phyloP scores from a whole-genome alignment of 73 alveolate genomes.

The Breviolum minutum region DNA sequence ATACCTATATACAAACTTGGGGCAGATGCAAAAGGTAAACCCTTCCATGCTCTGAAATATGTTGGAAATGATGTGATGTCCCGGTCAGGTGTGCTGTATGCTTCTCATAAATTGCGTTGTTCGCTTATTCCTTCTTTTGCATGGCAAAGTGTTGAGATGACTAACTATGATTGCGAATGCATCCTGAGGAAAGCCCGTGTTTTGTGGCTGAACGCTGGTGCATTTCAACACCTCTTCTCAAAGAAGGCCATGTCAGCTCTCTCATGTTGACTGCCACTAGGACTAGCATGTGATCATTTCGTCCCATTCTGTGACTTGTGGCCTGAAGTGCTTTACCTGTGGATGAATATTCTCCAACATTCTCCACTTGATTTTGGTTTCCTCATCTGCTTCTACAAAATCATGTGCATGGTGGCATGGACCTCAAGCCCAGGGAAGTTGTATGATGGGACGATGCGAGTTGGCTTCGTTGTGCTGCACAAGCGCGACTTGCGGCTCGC shows the following conservation, averaged over 20 bases:
- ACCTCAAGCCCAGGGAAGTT: constrained; percentile 30
- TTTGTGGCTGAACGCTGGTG: constrained; percentile 95
- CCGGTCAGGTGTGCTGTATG: too few relatives aligned
- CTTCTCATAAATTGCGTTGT: too few relatives aligned
- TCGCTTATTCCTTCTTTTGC: too few relatives aligned
- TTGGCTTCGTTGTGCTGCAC: constrained; percentile 77
- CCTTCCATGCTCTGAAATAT: too few relatives aligned
- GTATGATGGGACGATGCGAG: constrained; percentile 90
- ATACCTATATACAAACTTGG: too few relatives aligned
- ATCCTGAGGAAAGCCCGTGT: constrained; percentile 59
- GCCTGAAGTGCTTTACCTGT: not conserved
- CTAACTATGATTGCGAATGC: too few relatives aligned
- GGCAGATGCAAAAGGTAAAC: too few relatives aligned
- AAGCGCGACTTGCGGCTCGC: constrained; percentile 36
- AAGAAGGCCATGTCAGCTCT: not conserved
- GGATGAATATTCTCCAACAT: not conserved
- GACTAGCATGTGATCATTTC: too few relatives aligned
- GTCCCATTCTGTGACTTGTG: too few relatives aligned
- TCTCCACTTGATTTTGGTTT: not conserved
- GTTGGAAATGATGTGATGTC: too few relatives aligned
- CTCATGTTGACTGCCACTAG: too few relatives aligned
- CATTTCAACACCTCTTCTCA: constrained; percentile 69
- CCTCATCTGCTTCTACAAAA: not conserved
- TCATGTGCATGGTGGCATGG: not conserved
- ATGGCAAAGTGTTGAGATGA: too few relatives aligned